Percentiles rank a stretch among this genome's conserved stretches.
Conservation (phyloP, 2,329 filamentous ascomycete species). For the Microdochium trichocladiopsis region DNA sequence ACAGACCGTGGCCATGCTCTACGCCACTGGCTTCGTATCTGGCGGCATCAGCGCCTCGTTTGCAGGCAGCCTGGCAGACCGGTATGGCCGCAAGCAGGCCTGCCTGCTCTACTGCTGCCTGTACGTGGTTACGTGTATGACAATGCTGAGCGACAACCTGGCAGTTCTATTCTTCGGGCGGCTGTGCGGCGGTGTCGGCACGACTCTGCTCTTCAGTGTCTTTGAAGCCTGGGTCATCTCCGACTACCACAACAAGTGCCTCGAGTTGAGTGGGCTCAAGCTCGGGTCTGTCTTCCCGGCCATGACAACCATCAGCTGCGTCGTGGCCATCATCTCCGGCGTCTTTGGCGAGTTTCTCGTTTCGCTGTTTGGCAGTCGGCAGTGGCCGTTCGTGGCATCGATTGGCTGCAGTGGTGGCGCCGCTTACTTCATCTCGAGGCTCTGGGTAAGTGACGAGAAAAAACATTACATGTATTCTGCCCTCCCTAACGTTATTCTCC, state of each 20-base stretch:
- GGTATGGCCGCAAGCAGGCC: conserved; percentile 39
- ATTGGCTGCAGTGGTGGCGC: conserved; percentile 32
- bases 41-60: conserved; percentile 36
- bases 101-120: conserved; percentile 47
- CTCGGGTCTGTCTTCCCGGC: conserved; percentile 45
- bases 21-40: conserved; percentile 39
- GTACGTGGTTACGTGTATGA: conserved; percentile 44
- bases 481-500: too few relatives aligned
- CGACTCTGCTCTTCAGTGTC: conserved; percentile 49
- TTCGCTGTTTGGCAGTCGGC: conserved; percentile 34
- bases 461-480: too few relatives aligned
- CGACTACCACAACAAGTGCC: conserved; percentile 41
- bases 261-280: conserved; percentile 32
- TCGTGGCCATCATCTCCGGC: conserved; percentile 47
- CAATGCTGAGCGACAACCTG: conserved; percentile 35
- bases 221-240: conserved; percentile 57
- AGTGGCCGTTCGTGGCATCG: conserved; percentile 44
- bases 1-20: conserved; percentile 34
- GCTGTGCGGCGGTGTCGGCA: conserved; percentile 46
- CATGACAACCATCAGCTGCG: conserved; percentile 44
- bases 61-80: conserved; percentile 29
- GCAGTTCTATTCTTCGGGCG: conserved; percentile 44
- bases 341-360: conserved; percentile 46
- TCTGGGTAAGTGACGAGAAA: conserved; percentile 47
- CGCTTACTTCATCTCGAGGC: conserved; percentile 34